Evolutionary conservation across 441 rosid genomes (phyloP).

Genomic region (Codiaeum variegatum): DNA sequence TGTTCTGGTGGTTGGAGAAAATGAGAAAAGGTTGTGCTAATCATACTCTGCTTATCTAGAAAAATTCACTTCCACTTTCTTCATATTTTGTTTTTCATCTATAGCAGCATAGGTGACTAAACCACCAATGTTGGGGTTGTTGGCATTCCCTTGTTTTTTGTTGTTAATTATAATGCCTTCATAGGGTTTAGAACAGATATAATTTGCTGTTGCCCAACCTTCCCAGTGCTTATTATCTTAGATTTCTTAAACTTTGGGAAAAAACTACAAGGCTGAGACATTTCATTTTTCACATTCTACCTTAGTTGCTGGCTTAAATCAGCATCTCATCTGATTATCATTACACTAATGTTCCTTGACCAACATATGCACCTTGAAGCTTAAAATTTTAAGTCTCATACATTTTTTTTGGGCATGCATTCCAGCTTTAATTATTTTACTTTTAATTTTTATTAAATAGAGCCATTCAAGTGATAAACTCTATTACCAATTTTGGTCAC

Average conservation of each 20-base stretch:
- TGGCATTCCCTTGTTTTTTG: background rate
- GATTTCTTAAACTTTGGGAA: background rate
- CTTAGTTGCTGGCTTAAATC: background rate
- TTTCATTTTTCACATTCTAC: background rate
- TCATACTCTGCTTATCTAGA: background rate
- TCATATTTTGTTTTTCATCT: background rate
- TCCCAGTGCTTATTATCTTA: background rate
- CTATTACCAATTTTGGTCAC: background rate
- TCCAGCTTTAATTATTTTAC: background rate
- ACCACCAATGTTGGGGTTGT: background rate
- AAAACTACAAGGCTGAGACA: background rate
- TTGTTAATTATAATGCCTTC: background rate
- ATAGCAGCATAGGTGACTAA: constrained; percentile 5
- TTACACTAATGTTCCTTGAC: background rate
- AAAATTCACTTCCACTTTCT: constrained; percentile 1
- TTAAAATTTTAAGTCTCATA: constrained; percentile 4
- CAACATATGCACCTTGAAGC: background rate
- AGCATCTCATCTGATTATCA: constrained; percentile 2
- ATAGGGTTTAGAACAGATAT: background rate
- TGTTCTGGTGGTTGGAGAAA: constrained; percentile 82
- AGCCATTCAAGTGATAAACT: constrained; percentile 1
- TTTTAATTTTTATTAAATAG: background rate
- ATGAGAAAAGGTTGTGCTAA: constrained; percentile 85
- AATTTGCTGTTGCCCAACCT: background rate
- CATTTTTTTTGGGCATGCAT: background rate